Evolutionary conservation across 768 basidiomycete genomes (phyloP), one percentile per base, ranked within the genome.

Genomic region (Leccinum pellstonianum): DNA sequence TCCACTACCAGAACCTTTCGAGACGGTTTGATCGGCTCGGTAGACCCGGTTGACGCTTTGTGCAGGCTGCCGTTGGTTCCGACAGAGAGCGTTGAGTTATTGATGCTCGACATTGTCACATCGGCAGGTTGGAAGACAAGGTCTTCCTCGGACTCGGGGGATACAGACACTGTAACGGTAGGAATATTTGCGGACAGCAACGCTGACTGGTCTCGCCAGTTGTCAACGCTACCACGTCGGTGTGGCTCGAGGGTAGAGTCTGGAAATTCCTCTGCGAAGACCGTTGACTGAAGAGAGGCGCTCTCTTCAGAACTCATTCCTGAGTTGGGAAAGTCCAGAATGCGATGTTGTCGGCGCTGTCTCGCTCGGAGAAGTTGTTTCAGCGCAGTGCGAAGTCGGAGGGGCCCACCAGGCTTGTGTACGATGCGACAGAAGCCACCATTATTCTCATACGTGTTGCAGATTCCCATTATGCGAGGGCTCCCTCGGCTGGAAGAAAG

Each of bases 341-440:
- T 58, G 50, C 69, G 72, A 33, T 70, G 65, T 50, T 66, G 73
- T 57, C 60, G 72, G 38, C 74, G 69, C 27, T 75, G 73, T 46
- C 65, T 72, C 47, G 66, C 66, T 38, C 74, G 73, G 33, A 74
- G 66, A 5, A 74, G 64, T 41, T 74, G 81, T 66, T 86, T 87
- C 60, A 95, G 76, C 23, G 86, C 81, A 5, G 80, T 71, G 27
- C 86, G 81, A 57, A 96, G 80, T 21, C 88, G 84, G 48, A 84
- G 83, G 3, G 95, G 95, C 3, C 94, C 93, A 25, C 86, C 86
- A 10, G 95, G 95, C 71, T 97, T 98, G 81, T 88, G 91, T 12
- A 95, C 75, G 23, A 93, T 79, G n/a, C 91, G 87, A 73, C 91
- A 93, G 73, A 92, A 90, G 27, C 94, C 94, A 9, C 95, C 95